A percentile compares a stretch with the other conserved stretches of the same genome.
Evolutionary conservation across 139 green algal species (phyloP).

Genomic region (Gonium pectorale): DNA sequence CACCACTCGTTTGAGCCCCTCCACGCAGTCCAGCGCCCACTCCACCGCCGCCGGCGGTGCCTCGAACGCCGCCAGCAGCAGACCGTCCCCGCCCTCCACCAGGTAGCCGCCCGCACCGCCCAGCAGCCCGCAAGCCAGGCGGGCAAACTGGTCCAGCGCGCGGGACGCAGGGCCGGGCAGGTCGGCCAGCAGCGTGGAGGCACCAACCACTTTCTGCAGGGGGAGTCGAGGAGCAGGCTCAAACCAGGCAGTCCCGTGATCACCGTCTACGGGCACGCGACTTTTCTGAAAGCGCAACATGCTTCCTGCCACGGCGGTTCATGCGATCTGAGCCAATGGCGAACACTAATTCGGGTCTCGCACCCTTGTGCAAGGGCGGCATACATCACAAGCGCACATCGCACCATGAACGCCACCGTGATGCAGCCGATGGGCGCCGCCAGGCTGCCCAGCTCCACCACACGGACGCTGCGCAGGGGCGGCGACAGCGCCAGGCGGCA

Average conservation of each 20-base stretch:
- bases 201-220: constrained; percentile 23
- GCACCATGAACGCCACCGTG: constrained; percentile 25
- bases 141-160: not conserved
- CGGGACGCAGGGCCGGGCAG: not conserved
- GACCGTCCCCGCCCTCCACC: constrained; percentile 37
- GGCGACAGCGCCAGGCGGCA: constrained; percentile 12
- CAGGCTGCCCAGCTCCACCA: not conserved
- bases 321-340: not conserved
- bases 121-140: constrained; percentile 18
- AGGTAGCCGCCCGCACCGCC: constrained; percentile 16
- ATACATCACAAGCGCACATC: not conserved
- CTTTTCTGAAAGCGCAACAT: no score
- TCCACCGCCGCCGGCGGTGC: not conserved
- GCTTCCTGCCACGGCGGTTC: not conserved
- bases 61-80: constrained; percentile 39
- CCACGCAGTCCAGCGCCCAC: constrained; percentile 33
- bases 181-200: constrained; percentile 26
- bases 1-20: constrained; percentile 18
- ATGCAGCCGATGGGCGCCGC: constrained; percentile 13
- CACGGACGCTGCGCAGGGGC: not conserved
- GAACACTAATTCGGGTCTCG: not conserved
- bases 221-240: not conserved
- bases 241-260: not conserved
- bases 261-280: not conserved
- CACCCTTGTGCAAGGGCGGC: no score